Conservation (phyloP, 768 basidiomycete genomes). For the Amanita molliuscula region DNA sequence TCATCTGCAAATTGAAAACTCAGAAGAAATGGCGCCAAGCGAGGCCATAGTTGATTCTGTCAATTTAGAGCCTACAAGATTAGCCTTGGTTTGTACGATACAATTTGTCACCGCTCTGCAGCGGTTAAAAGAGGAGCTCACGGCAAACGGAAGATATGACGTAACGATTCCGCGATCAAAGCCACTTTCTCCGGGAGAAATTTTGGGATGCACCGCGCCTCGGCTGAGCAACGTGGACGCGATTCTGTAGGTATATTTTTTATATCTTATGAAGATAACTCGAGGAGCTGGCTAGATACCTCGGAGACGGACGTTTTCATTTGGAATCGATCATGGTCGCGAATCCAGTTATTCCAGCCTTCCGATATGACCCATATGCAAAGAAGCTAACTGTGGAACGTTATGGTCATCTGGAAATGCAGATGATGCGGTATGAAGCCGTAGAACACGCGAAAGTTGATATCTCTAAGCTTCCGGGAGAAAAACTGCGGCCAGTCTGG, state of each 20-base stretch:
- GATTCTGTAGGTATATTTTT: slow-evolving; percentile 56
- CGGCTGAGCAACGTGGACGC: slow-evolving; percentile 71
- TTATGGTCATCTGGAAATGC: slow-evolving; percentile 89
- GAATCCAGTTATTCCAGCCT: slow-evolving; percentile 91
- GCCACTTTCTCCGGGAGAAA: slow-evolving; percentile 93
- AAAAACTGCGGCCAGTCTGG: slow-evolving; percentile 43
- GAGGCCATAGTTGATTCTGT: slow-evolving; percentile 10
- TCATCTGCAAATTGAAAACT: slow-evolving; percentile 56
- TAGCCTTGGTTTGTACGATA: slow-evolving; percentile 94
- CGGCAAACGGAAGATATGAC: slow-evolving; percentile 56
- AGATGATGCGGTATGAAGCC: slow-evolving; percentile 58
- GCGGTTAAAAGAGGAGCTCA: slow-evolving; percentile 71
- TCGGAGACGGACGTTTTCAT: slow-evolving; percentile 97
- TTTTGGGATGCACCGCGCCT: slow-evolving; percentile 95
- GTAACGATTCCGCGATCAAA: slow-evolving; percentile 75
- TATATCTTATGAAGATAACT: not conserved
- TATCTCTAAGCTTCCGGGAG: slow-evolving; percentile 19
- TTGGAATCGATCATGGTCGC: slow-evolving; percentile 99
- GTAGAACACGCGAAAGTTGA: slow-evolving; percentile 65
- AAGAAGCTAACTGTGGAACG: slow-evolving; percentile 92
- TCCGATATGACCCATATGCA: slow-evolving; percentile 96
- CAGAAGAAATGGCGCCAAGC: slow-evolving; percentile 8
- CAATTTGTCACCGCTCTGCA: slow-evolving; percentile 95
- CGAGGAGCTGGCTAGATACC: slow-evolving; percentile 48
- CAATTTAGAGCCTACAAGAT: slow-evolving; percentile 39